Evolutionary conservation across 1,284 basidiomycete genomes (phyloP).

Genomic region (Trametes pubescens): DNA sequence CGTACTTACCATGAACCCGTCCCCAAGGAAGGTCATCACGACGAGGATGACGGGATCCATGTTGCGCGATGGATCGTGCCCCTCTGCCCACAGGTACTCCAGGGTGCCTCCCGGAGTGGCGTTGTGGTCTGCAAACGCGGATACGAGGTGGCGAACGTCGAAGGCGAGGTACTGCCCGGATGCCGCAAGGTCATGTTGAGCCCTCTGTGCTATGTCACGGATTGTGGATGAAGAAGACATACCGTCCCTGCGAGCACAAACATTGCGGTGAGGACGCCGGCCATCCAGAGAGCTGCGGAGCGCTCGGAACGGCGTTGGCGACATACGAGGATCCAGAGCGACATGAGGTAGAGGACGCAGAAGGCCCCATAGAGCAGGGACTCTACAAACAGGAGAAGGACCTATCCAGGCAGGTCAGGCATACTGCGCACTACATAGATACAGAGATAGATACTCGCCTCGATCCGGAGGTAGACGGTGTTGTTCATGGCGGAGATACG

Average conservation of each 20-base stretch:
- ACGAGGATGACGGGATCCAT: background rate
- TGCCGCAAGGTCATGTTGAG: background rate
- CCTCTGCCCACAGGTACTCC: background rate
- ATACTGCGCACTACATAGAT: no score
- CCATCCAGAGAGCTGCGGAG: background rate
- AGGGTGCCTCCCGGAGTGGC: background rate
- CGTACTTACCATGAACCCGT: conserved; percentile 5
- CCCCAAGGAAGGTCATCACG: background rate
- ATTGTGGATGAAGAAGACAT: background rate
- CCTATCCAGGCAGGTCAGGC: background rate
- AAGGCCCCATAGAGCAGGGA: background rate
- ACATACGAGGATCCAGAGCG: conserved; percentile 2
- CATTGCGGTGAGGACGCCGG: conserved; percentile 1
- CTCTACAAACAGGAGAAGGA: background rate
- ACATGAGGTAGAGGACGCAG: background rate
- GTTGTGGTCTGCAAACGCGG: background rate
- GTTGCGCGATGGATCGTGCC: background rate
- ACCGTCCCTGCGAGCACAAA: background rate
- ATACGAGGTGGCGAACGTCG: background rate
- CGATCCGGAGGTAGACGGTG: background rate
- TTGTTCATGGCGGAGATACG: background rate
- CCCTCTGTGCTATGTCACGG: background rate
- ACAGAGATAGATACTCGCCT: background rate
- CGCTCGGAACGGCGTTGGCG: background rate
- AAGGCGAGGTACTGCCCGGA: background rate